Conservation (phyloP, 1,139 yeast genomes). For the Magnusiomyces sp. region DNA sequence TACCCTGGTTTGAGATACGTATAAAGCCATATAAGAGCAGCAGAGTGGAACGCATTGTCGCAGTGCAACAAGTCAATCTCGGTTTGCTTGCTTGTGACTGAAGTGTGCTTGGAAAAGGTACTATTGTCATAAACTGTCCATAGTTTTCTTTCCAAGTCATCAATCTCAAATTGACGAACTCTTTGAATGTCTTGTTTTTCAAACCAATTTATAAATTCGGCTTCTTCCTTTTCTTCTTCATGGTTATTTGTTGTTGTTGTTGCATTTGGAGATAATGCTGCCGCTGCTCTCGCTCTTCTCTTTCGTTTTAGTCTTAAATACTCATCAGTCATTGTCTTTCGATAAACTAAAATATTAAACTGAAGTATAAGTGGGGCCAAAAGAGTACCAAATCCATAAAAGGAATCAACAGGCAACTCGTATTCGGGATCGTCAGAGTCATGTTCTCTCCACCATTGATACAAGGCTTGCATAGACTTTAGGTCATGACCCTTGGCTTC, state of each 20-base stretch:
- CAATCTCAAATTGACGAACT: no score
- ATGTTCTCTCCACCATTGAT: constrained; percentile 13
- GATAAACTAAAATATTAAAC: constrained; percentile 8
- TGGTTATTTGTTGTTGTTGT: no score
- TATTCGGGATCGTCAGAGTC: constrained; percentile 13
- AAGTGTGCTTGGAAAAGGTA: constrained; percentile 7
- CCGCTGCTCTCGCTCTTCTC: no score
- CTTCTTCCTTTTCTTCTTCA: no score
- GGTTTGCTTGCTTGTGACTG: constrained; percentile 1
- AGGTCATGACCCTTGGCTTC: constrained; percentile 11
- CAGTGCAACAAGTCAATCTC: constrained; percentile 15
- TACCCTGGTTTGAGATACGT: constrained; percentile 10
- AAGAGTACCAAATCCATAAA: constrained; percentile 13
- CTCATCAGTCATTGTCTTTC: no score
- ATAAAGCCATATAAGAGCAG: constrained; percentile 13
- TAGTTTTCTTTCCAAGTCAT: constrained; percentile 8
- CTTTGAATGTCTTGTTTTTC: no score
- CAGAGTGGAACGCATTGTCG: constrained; percentile 14
- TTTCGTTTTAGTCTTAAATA: no score
- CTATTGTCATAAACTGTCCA: constrained; percentile 9
- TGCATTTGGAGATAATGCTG: no score
- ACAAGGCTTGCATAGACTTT: constrained; percentile 9
- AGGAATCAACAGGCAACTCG: constrained; percentile 13
- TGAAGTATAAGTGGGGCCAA: constrained; percentile 13
- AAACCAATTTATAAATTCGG: no score